Percentiles rank a stretch among this genome's conserved stretches.
phyloP scores from a whole-genome alignment of 805 yeast genomes.

The Candida xyloterini region DNA sequence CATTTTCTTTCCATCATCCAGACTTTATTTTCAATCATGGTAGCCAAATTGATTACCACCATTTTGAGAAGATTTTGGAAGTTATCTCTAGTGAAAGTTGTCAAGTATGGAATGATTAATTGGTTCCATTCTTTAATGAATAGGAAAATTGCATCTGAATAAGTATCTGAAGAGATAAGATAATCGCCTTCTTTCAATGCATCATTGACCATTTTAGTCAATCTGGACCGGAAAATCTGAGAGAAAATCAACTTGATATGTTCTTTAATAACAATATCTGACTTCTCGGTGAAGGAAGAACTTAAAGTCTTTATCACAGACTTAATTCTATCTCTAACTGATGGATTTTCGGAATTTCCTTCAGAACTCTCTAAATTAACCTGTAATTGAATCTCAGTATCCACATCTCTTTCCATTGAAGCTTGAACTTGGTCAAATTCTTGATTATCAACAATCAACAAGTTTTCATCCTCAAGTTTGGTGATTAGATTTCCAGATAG shows the following conservation, averaged over 20 bases:
- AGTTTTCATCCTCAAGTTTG: slow-evolving; percentile 26
- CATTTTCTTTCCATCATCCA: slow-evolving; percentile 64
- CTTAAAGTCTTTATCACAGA: slow-evolving; percentile 21
- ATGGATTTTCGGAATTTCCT: slow-evolving; percentile 18
- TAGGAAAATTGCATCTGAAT: slow-evolving; percentile 34
- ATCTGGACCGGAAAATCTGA: slow-evolving; percentile 35
- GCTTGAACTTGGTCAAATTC: slow-evolving; percentile 24
- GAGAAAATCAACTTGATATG: slow-evolving; percentile 41
- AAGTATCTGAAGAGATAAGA: slow-evolving; percentile 29
- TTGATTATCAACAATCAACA: slow-evolving; percentile 33
- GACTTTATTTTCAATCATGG: slow-evolving; percentile 60
- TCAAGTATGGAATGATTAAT: slow-evolving; percentile 59
- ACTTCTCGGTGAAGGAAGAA: slow-evolving; percentile 22
- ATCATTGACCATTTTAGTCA: slow-evolving; percentile 34
- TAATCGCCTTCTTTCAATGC: slow-evolving; percentile 41
- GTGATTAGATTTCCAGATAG: slow-evolving; percentile 43
- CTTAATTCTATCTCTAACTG: slow-evolving; percentile 26
- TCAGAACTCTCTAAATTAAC: slow-evolving; percentile 17
- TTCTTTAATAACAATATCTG: slow-evolving; percentile 41
- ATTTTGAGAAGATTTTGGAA: slow-evolving; percentile 47
- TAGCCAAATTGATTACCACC: slow-evolving; percentile 54
- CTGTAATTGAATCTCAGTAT: slow-evolving; percentile 18
- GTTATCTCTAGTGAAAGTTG: slow-evolving; percentile 36
- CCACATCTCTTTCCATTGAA: slow-evolving; percentile 21
- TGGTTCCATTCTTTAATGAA: slow-evolving; percentile 66